Conservation (phyloP, 176 grass and related monocot species). For the Aechmea fasciata region DNA sequence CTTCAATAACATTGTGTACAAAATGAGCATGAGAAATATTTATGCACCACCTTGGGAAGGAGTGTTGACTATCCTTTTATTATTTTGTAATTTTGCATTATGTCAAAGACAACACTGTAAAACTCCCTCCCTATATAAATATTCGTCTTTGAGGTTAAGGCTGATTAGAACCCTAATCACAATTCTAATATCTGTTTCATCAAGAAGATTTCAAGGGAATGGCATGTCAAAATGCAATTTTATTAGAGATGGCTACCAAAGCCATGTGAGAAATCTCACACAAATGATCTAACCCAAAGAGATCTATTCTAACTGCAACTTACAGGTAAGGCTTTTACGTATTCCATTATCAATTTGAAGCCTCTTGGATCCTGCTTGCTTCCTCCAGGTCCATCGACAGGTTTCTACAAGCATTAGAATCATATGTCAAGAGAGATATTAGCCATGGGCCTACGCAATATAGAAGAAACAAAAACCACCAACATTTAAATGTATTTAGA, state of each 20-base stretch:
- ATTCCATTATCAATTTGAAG: constrained; percentile 87
- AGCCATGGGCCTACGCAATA: neutral
- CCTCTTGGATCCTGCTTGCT: constrained; percentile 61
- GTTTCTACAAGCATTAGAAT: constrained; percentile 50
- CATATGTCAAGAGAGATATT: neutral
- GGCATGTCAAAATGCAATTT: neutral
- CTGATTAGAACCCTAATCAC: too few relatives aligned
- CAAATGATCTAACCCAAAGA: neutral
- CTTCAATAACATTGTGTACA: neutral
- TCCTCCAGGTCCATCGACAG: constrained; percentile 57
- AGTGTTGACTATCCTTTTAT: too few relatives aligned
- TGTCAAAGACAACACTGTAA: too few relatives aligned
- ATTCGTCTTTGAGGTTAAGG: too few relatives aligned
- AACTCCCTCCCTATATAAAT: too few relatives aligned
- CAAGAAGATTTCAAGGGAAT: neutral
- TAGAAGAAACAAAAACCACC: neutral
- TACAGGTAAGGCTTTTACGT: constrained; percentile 95
- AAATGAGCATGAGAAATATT: neutral
- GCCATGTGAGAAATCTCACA: neutral
- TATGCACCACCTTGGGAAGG: neutral
- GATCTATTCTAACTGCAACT: constrained; percentile 22
- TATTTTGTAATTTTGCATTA: too few relatives aligned
- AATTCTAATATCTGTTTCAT: too few relatives aligned
- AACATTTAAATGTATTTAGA: neutral
- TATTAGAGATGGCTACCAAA: neutral